Conservation (phyloP, 495 filamentous ascomycete species). For the Glutinoglossum americanum region DNA sequence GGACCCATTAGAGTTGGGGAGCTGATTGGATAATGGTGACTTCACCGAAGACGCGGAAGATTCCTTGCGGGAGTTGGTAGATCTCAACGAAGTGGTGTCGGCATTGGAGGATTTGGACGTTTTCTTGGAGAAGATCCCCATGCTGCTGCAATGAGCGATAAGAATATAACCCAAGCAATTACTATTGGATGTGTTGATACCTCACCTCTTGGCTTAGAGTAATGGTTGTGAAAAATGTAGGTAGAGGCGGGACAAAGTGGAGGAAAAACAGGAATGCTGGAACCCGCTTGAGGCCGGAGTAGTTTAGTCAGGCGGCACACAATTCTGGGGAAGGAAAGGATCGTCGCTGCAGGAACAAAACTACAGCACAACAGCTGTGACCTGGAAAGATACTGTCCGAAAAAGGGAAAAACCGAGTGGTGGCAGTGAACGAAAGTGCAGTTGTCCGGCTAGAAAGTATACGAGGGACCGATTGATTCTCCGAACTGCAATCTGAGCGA, state of each 20-base stretch:
- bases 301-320: neutral
- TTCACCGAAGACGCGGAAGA: neutral
- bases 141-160: neutral
- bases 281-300: neutral
- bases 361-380: neutral
- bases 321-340: neutral
- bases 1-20: neutral
- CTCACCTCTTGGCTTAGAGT: neutral
- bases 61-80: neutral
- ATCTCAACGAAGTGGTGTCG: constrained; percentile 1
- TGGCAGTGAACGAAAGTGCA: neutral
- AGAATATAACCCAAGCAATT: neutral
- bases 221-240: neutral
- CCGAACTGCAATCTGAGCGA: no score
- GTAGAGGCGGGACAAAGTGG: neutral
- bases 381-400: neutral
- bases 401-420: neutral
- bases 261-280: neutral
- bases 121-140: constrained; percentile 7
- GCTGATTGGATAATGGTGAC: neutral
- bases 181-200: neutral
- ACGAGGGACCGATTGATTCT: no score
- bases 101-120: constrained; percentile 1
- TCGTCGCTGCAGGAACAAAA: constrained; percentile 1
- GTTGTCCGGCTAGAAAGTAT: neutral